These are phyloP conservation scores for Microthlaspi erraticum DNA, from an alignment of 345 rosid genomes.

Conservation along the genomic window DNA sequence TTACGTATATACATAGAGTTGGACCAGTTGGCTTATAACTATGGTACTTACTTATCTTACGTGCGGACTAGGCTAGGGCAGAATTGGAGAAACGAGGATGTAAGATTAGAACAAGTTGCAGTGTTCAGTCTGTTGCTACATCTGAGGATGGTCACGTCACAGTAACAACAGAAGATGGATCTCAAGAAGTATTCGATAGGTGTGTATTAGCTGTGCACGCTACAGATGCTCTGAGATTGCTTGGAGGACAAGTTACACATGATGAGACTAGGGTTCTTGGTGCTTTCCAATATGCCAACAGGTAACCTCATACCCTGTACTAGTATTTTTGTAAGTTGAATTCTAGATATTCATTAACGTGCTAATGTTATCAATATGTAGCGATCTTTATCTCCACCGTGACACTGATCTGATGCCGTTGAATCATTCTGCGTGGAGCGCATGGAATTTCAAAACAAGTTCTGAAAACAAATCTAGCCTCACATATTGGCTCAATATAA, in stretches of 20 bases:
- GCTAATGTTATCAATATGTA: conserved; percentile 38
- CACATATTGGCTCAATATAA: conserved; percentile 83
- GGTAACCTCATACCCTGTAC: conserved; percentile 40
- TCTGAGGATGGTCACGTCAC: conserved; percentile 50
- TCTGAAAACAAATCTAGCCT: conserved; percentile 58
- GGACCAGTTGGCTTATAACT: too few relatives aligned
- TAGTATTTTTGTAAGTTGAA: not conserved
- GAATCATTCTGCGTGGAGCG: conserved; percentile 78
- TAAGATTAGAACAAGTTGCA: conserved; percentile 56
- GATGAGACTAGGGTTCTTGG: conserved; percentile 76
- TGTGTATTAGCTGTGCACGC: conserved; percentile 68
- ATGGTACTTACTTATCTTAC: conserved; percentile 4
- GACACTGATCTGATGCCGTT: conserved; percentile 77
- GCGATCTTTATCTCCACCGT: conserved; percentile 72
- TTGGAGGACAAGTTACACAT: conserved; percentile 61
- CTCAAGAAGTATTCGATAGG: conserved; percentile 47
- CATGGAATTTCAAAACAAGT: conserved; percentile 75
- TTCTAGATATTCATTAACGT: conserved; percentile 14
- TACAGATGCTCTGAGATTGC: conserved; percentile 66
- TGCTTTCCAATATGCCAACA: conserved; percentile 73
- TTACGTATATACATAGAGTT: too few relatives aligned
- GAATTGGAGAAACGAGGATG: conserved; percentile 64
- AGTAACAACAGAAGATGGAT: conserved; percentile 51
- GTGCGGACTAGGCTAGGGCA: conserved; percentile 54
- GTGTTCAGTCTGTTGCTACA: conserved; percentile 56